A percentile compares a stretch with the other conserved stretches of the same genome.
phyloP scores from a whole-genome alignment of 1,284 basidiomycete genomes.

The Kwoniella shivajii region DNA sequence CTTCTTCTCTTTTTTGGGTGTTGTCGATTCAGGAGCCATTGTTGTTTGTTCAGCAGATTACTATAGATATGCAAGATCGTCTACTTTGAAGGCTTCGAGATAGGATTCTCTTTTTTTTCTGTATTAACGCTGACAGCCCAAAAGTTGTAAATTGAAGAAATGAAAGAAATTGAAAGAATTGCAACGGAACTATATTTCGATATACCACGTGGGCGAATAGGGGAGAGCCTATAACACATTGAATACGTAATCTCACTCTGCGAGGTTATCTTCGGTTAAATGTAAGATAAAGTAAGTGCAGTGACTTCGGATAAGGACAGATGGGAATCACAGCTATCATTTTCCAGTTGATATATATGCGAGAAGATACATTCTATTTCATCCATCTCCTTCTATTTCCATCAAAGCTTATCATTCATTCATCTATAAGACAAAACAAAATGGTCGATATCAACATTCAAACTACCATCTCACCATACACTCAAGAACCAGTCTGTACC shows the following conservation, averaged over 20 bases:
- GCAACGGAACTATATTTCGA: conserved; percentile 2
- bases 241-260: neutral
- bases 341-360: no score
- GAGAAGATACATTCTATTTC: no score
- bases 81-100: no score
- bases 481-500: conserved; percentile 54
- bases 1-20: conserved; percentile 53
- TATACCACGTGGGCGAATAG: neutral
- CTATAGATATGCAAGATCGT: no score
- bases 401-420: no score
- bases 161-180: conserved; percentile 15
- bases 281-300: neutral
- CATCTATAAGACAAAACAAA: neutral
- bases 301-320: neutral
- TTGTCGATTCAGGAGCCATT: conserved; percentile 53
- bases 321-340: neutral
- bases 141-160: no score
- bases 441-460: conserved; percentile 51
- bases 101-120: no score
- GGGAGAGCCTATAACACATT: no score
- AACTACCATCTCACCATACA: conserved; percentile 59
- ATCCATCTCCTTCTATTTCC: no score
- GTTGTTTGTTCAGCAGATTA: conserved; percentile 15
- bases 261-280: neutral
- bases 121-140: no score